A percentile compares a stretch with the other conserved stretches of the same genome.
These are phyloP conservation scores for Trypanosoma theileri DNA, from an alignment of 208 protist genomes.

Conservation along the genomic window DNA sequence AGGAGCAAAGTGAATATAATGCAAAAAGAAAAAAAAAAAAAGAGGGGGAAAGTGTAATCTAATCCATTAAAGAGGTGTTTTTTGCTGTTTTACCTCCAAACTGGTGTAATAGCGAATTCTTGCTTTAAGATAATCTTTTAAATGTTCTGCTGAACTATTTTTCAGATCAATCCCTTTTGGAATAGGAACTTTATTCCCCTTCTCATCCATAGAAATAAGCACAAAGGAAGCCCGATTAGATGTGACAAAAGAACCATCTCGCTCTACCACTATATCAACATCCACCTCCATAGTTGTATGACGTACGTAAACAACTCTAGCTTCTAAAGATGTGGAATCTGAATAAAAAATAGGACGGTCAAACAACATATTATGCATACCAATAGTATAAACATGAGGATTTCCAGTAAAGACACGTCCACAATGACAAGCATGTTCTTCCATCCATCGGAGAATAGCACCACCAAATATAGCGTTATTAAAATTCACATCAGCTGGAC, in stretches of 20 bases:
- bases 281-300: slow-evolving; percentile 37
- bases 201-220: slow-evolving; percentile 34
- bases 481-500: slow-evolving; percentile 31
- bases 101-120: slow-evolving; percentile 14
- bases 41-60: too few relatives aligned
- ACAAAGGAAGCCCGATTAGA: slow-evolving; percentile 54
- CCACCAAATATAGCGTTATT: slow-evolving; percentile 71
- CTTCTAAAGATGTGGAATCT: slow-evolving; percentile 34
- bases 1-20: neutral
- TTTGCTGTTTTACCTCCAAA: slow-evolving; percentile 1
- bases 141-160: slow-evolving; percentile 29
- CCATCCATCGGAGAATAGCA: slow-evolving; percentile 54
- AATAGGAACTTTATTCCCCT: slow-evolving; percentile 28
- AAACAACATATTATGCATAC: slow-evolving; percentile 62
- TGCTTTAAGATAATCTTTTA: slow-evolving; percentile 29
- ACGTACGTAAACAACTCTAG: slow-evolving; percentile 46
- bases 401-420: slow-evolving; percentile 46
- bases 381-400: slow-evolving; percentile 37
- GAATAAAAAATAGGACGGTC: slow-evolving; percentile 37
- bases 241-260: slow-evolving; percentile 17
- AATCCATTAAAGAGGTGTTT: too few relatives aligned
- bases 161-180: slow-evolving; percentile 40
- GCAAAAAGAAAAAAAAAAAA: slow-evolving; percentile 9
- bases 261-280: slow-evolving; percentile 30
- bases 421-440: slow-evolving; percentile 54